A percentile compares a stretch with the other conserved stretches of the same genome.
Evolutionary conservation across 2,329 filamentous ascomycete species (phyloP).

Genomic region (Clonostachys solani): DNA sequence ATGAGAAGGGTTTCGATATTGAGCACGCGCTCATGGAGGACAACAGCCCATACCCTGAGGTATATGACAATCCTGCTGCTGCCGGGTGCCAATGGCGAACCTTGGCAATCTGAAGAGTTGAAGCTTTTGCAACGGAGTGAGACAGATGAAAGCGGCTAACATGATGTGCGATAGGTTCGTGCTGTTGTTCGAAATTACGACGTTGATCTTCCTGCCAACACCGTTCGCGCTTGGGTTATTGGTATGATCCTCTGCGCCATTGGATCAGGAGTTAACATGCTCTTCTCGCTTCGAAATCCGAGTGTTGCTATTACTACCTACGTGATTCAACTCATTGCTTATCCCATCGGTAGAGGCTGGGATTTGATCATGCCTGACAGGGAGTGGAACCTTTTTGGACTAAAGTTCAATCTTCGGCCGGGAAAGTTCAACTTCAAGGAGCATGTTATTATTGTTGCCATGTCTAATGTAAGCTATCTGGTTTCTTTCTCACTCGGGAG

Average conservation of each 20-base stretch:
- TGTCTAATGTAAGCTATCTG: conserved; percentile 51
- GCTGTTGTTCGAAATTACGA: conserved; percentile 62
- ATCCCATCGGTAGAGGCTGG: conserved; percentile 52
- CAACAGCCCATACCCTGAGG: conserved; percentile 64
- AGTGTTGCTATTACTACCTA: conserved; percentile 57
- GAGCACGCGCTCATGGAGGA: conserved; percentile 57
- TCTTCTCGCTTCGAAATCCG: conserved; percentile 57
- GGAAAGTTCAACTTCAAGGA: conserved; percentile 60
- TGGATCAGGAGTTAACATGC: conserved; percentile 57
- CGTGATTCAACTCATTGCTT: conserved; percentile 58
- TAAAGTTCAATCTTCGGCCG: conserved; percentile 51
- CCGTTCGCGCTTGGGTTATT: conserved; percentile 60
- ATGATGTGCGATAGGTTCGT: conserved; percentile 42
- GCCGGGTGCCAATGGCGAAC: too few species aligned
- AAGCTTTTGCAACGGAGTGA: not conserved
- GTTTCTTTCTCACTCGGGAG: not conserved
- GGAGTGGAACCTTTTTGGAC: conserved; percentile 43
- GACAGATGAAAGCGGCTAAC: conserved; percentile 8
- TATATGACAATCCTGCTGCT: conserved; percentile 18
- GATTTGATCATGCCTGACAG: conserved; percentile 50
- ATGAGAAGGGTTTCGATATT: conserved; percentile 49
- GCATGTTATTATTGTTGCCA: conserved; percentile 57
- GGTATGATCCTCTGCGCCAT: conserved; percentile 57
- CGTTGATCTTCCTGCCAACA: conserved; percentile 60
- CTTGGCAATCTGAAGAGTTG: too few species aligned